A percentile compares a stretch with the other conserved stretches of the same genome.
These are phyloP conservation scores for Aspergillus ellipticus DNA, from an alignment of 495 filamentous ascomycete species.

Conservation along the genomic window DNA sequence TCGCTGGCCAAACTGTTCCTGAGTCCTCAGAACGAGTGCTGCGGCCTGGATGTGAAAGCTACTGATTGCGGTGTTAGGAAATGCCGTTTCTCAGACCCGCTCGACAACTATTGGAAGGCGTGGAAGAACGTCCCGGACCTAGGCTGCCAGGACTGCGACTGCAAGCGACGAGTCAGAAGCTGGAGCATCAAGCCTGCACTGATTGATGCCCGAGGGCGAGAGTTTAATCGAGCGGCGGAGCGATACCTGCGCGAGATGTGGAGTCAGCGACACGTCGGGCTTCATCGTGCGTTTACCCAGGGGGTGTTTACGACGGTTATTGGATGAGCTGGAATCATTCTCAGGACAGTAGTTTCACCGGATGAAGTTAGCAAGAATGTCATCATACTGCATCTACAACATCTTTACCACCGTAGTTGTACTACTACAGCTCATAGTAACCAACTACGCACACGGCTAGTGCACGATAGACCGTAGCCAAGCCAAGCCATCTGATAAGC, in stretches of 20 bases:
- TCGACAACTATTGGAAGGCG: conserved; percentile 30
- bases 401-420: no score
- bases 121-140: conserved; percentile 24
- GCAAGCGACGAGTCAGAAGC: conserved; percentile 23
- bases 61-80: conserved; percentile 9
- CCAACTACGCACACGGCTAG: neutral
- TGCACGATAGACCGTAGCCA: neutral
- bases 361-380: neutral
- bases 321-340: conserved; percentile 6
- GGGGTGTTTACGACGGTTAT: conserved; percentile 18
- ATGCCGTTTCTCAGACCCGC: conserved; percentile 25
- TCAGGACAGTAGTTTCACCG: neutral
- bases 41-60: conserved; percentile 20
- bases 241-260: conserved; percentile 28
- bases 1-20: conserved; percentile 26
- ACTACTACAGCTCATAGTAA: no score
- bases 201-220: conserved; percentile 24
- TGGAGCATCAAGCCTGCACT: conserved; percentile 28
- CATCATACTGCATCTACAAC: neutral
- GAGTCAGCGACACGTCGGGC: conserved; percentile 21
- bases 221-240: conserved; percentile 23
- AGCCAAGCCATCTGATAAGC: neutral
- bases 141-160: conserved; percentile 25
- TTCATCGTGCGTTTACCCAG: conserved; percentile 20
- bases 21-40: conserved; percentile 24